These are phyloP conservation scores for Talaromyces nanjingensis DNA, from an alignment of 495 filamentous ascomycete genomes.

Conservation along the genomic window DNA sequence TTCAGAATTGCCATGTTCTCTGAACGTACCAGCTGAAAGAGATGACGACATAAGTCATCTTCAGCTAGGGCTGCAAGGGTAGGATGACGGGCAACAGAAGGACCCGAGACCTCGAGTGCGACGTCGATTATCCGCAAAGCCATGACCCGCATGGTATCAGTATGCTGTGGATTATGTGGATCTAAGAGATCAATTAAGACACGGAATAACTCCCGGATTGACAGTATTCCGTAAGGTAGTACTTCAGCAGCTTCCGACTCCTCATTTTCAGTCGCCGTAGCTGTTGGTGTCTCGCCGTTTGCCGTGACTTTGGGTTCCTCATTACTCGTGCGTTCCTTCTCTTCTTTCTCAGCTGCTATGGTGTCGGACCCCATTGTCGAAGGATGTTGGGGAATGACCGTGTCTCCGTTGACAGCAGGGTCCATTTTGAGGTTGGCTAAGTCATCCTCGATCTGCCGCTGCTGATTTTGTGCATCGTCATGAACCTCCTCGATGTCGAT, in stretches of 20 bases:
- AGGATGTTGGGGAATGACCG: conserved; percentile 40
- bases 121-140: conserved; percentile 96
- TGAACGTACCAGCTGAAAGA: conserved; percentile 94
- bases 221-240: conserved; percentile 86
- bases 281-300: conserved; percentile 27
- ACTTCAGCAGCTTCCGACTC: conserved; percentile 45
- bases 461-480: conserved; percentile 45
- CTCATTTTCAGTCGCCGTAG: conserved; percentile 35
- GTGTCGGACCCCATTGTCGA: conserved; percentile 40
- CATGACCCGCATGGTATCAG: conserved; percentile 94
- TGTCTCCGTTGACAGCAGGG: conserved; percentile 71
- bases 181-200: conserved; percentile 93
- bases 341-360: conserved; percentile 26
- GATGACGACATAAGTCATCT: conserved; percentile 86
- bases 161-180: conserved; percentile 84
- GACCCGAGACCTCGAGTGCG: conserved; percentile 90
- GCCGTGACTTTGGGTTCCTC: conserved; percentile 30
- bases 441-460: conserved; percentile 45
- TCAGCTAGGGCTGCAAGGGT: conserved; percentile 82
- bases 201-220: conserved; percentile 87
- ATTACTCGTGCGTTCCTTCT: conserved; percentile 28
- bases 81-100: conserved; percentile 90
- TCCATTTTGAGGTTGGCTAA: conserved; percentile 69
- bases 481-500: conserved; percentile 65
- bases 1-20: conserved; percentile 92